Evolutionary conservation across 257 asterid genomes (phyloP), one percentile per base, ranked within the genome.

Genomic region (Avicennia marina): DNA sequence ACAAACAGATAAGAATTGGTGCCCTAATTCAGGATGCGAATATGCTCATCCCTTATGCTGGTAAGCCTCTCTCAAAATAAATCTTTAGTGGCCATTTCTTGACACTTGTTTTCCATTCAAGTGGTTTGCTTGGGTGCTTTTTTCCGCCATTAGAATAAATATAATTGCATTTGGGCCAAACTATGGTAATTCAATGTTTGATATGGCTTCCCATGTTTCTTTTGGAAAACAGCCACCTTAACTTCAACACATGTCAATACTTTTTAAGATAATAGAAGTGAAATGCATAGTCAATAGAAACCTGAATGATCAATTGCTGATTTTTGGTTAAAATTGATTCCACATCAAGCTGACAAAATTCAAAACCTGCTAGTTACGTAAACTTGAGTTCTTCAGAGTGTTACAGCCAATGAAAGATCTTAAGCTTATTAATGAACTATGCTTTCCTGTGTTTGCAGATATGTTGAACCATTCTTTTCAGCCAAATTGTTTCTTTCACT

Each of bases 31-130:
- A 91, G 70, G 91, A 91, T 73, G 41, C 95, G 67, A 80, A 86
- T 78, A 74, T 91, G 98, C 78, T 88, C 44, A 64, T 91, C 58
- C 98, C 98, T 65, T 91, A 88, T 82, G 98, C 98, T 49, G 98
- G 98, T 91, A 70, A 72, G 97, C 73, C 67, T 74, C 62, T 65
- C 55, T 4, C 7, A 49, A 22, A 56, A 31, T 18, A 32, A 2
- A 15, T 34, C n/a, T 55, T 15, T 38, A 42, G 27, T 18, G 13
- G 12, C 18, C 24, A 36, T 45, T 25, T 57, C 11, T 38, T 32
- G 17, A 54, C 16, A 33, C 10, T 36, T 36, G 6, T 36, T 36
- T 36, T n/a, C n/a, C n/a, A n/a, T 4, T 29, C 34, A 29, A 4
- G 34, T 29, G 34, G 34, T 8, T 4, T 29, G 34, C 8, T 29